Conservation (phyloP, 495 filamentous ascomycete genomes). For the Lepraria neglecta region DNA sequence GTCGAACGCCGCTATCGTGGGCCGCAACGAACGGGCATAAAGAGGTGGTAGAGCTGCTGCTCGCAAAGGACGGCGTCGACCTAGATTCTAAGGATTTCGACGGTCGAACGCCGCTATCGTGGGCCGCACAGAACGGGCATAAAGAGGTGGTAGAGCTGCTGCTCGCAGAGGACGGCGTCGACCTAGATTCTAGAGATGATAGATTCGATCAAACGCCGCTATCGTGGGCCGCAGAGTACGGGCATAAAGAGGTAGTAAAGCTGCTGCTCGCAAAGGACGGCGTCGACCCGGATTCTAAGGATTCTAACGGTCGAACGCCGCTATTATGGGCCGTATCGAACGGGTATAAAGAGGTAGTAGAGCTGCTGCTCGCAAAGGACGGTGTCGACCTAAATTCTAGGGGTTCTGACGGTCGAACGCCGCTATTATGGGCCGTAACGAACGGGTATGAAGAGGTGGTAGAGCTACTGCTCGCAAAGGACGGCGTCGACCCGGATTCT, state of each 20-base stretch:
- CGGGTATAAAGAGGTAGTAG: slow-evolving; percentile 33
- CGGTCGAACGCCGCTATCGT: slow-evolving; percentile 38
- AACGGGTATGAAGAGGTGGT: slow-evolving; percentile 43
- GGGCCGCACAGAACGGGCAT: slow-evolving; percentile 42
- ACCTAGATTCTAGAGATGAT: not conserved
- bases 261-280: not conserved
- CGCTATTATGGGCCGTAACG: slow-evolving; percentile 41
- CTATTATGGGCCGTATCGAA: slow-evolving; percentile 43
- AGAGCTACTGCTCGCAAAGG: slow-evolving; percentile 27
- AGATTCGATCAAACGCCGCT: not conserved
- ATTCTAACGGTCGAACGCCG: slow-evolving; percentile 28
- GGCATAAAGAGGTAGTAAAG: too few relatives aligned
- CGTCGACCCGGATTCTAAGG: not conserved
- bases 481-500: not conserved
- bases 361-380: not conserved
- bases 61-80: not conserved
- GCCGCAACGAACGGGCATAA: slow-evolving; percentile 41
- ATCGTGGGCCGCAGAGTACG: too few relatives aligned
- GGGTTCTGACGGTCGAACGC: slow-evolving; percentile 26
- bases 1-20: slow-evolving; percentile 41
- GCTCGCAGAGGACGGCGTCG: slow-evolving; percentile 7
- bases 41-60: slow-evolving; percentile 19
- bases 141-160: slow-evolving; percentile 37
- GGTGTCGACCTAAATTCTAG: not conserved
- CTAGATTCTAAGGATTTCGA: not conserved